Evolutionary conservation across 768 basidiomycete species (phyloP), one percentile per base, ranked within the genome.

Genomic region (Lentinus tigrinus): DNA sequence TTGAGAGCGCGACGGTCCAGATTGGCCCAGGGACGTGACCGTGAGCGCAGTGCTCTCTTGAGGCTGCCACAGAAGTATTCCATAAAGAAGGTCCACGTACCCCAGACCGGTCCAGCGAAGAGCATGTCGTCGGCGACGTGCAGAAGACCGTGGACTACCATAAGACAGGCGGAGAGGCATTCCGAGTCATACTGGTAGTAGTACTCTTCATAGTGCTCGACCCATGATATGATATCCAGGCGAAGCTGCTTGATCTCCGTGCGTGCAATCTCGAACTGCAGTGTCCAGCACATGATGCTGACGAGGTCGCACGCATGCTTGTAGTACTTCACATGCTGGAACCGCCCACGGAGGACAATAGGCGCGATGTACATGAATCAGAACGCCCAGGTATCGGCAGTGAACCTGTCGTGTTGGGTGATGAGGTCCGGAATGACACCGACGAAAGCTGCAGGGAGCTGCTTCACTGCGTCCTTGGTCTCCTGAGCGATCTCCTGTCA

Each of bases 361-460:
- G 76, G 79, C 2, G 64, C 74, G 14, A 79, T 46, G 52, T 72
- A 77, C 14, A 70, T 57, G 3, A 71, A 68, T 74, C 76, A 81
- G 26, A 78, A 67, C 3, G 69, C 67, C 63, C 68, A 75, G 27
- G 64, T 67, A 46, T 80, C 78, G 0, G 77, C 76, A 0, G 71
- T 74, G 40, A 63, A 70, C 0, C 51, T 37, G 0, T 55, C 34
- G 3, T 57, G 46, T 39, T 73, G 69, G 28, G 49, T 64, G 9
- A 60, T 62, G 39, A 76, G 53, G 56, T 78, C 70, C 1, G 72
- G 75, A 1, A 71, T 59, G 3, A 65, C 66, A 26, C 64, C 56
- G 16, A 72, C 48, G 70, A 68, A 80, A 1, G 69, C 68, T 0
- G 71, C 68, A 1, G 78, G 78, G 37, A 78, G 75, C 3, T 72